Evolutionary conservation across 495 filamentous ascomycete species (phyloP), one percentile per base, ranked within the genome.

Genomic region (Aspergillus asperescens): DNA sequence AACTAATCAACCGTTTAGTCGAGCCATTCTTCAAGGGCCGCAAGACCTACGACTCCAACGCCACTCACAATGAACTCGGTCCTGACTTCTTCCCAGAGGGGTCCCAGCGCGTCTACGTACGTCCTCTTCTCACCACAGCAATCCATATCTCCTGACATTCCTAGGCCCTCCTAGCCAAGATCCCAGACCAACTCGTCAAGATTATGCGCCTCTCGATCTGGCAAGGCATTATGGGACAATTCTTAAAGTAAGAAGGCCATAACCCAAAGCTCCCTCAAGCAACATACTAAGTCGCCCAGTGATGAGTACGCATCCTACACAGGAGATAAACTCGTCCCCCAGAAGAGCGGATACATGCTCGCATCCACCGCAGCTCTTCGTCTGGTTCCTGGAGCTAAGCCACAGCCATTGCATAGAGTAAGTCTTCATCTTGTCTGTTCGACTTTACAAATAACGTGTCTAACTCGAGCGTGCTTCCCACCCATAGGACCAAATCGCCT

Each of bases 401-500:
- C 42, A 9, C 42, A 46, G 27, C 42, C 42, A 13, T 16, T 46
- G 27, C 42, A 46, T 12, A 19, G 42, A 18, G 42, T 46, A 46
- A 4, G 41, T 13, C n/a, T 6, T 16, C 15, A 1, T 2, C 9
- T 22, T n/a, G n/a, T n/a, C n/a, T n/a, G n/a, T n/a, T n/a, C n/a
- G n/a, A n/a, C n/a, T n/a, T n/a, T n/a, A n/a, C n/a, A n/a, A n/a
- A n/a, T n/a, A n/a, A n/a, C n/a, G 23, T n/a, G 12, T 25, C 41
- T 44, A 19, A 44, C 6, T 1, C 1, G 16, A 40, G 37, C 19
- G 2, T n/a, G n/a, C n/a, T 23, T 12, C 2, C 42, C n/a, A n/a
- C n/a, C n/a, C n/a, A n/a, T n/a, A 46, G 42, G 42, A 46, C n/a
- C 42, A 46, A 46, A 46, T 46, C 27, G 42, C 42, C 27, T 46